phyloP scores from a whole-genome alignment of 1,284 basidiomycete species.

The Bjerkandera adusta region DNA sequence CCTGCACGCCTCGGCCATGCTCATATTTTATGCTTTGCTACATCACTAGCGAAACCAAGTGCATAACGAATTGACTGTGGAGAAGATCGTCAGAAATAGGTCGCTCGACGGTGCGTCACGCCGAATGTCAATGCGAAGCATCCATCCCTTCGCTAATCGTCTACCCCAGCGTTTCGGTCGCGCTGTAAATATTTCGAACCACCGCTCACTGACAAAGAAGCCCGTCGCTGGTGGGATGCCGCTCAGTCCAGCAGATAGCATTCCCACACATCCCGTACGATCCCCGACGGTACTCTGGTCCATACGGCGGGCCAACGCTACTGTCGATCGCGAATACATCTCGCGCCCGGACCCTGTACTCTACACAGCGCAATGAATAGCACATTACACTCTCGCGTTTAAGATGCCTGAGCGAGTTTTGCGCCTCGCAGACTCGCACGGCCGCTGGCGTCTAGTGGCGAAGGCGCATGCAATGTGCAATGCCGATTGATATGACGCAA shows the following conservation, averaged over 20 bases:
- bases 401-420: too few relatives aligned
- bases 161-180: slow-evolving; percentile 66
- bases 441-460: too few relatives aligned
- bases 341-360: background rate
- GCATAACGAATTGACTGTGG: slow-evolving; percentile 76
- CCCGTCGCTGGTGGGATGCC: slow-evolving; percentile 70
- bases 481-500: too few relatives aligned
- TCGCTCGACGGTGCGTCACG: slow-evolving; percentile 68
- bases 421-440: too few relatives aligned
- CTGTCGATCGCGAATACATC: background rate
- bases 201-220: slow-evolving; percentile 57
- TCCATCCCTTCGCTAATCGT: background rate
- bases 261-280: background rate
- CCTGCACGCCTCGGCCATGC: slow-evolving; percentile 16
- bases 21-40: slow-evolving; percentile 10
- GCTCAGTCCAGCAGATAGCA: slow-evolving; percentile 27
- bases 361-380: too few relatives aligned
- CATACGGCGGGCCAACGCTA: background rate
- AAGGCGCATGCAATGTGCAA: too few relatives aligned
- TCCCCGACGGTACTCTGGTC: background rate
- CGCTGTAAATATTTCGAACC: slow-evolving; percentile 84
- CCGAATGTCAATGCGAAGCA: slow-evolving; percentile 3
- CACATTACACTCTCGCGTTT: too few relatives aligned
- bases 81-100: slow-evolving; percentile 76
- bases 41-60: slow-evolving; percentile 68